Conservation (phyloP, 306 rosid genomes). For the Citrullus amarus region DNA sequence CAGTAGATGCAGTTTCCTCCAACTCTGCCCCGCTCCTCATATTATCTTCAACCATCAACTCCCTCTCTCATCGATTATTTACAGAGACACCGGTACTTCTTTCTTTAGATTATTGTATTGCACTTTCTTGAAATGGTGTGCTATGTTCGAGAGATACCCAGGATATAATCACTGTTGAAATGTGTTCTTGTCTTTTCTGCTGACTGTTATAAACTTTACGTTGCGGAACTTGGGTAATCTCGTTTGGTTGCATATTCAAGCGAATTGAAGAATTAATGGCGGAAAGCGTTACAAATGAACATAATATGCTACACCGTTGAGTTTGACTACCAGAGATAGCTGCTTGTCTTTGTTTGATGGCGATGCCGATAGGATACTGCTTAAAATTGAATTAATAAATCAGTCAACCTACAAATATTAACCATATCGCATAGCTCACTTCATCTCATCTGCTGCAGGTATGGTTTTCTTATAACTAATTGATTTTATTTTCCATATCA, state of each 20-base stretch:
- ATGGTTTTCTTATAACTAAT: not conserved
- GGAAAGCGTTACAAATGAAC: not conserved
- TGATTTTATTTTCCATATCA: conserved; percentile 18
- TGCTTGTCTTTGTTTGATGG: not conserved
- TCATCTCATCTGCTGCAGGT: not conserved
- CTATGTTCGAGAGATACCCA: not conserved
- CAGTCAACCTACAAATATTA: not conserved
- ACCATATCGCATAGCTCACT: not conserved
- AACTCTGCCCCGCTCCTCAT: not conserved
- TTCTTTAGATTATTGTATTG: not conserved
- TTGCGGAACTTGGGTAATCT: not conserved
- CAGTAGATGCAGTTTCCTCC: not conserved
- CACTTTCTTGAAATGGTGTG: not conserved
- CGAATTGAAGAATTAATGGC: not conserved
- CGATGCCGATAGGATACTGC: not conserved
- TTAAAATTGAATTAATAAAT: not conserved
- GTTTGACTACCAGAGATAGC: not conserved
- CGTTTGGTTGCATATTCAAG: not conserved
- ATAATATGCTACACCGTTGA: not conserved
- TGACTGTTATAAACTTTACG: not conserved
- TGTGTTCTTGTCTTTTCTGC: not conserved
- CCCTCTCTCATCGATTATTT: not conserved
- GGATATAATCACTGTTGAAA: not conserved
- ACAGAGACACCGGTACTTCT: not conserved
- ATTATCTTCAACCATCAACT: not conserved